Conservation (phyloP, 176 grass and related monocot species). For the Oryza punctata region DNA sequence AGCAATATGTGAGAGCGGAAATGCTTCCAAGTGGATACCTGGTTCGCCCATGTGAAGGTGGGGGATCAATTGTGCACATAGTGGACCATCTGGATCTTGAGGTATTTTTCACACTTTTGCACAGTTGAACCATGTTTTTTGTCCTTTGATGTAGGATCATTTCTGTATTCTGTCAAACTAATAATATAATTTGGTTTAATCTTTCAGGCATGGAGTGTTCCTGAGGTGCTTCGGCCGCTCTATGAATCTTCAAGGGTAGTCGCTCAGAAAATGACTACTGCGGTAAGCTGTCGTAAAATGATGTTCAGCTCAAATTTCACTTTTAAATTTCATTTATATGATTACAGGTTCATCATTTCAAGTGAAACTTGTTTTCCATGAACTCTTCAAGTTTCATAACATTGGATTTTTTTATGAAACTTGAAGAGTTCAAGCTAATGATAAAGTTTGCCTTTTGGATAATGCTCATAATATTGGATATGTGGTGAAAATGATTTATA, state of each 20-base stretch:
- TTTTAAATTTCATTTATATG: neutral
- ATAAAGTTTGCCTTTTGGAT: too few species aligned
- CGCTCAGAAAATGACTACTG: slow-evolving; percentile 94
- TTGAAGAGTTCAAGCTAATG: too few species aligned
- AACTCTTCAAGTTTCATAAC: slow-evolving; percentile 9
- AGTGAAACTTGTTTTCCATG: neutral
- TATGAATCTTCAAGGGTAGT: slow-evolving; percentile 92
- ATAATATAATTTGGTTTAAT: slow-evolving; percentile 15
- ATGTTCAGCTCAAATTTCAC: neutral
- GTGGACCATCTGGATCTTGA: slow-evolving; percentile 96
- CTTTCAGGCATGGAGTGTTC: slow-evolving; percentile 82
- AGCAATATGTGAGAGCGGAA: slow-evolving; percentile 95
- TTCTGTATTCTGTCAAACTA: neutral
- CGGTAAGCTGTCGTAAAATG: slow-evolving; percentile 46
- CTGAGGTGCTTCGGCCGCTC: slow-evolving; percentile 89
- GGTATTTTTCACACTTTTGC: slow-evolving; percentile 36
- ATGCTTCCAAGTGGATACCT: slow-evolving; percentile 97
- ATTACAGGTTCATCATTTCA: neutral
- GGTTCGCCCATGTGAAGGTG: slow-evolving; percentile 85
- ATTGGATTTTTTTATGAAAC: neutral
- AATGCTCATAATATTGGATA: neutral
- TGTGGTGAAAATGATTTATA: slow-evolving; percentile 22
- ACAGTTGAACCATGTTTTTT: neutral
- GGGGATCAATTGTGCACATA: slow-evolving; percentile 95
- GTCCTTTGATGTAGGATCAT: slow-evolving; percentile 3